These are phyloP conservation scores for Copromyces sp. DNA, from an alignment of 495 filamentous ascomycete genomes.

Conservation along the genomic window DNA sequence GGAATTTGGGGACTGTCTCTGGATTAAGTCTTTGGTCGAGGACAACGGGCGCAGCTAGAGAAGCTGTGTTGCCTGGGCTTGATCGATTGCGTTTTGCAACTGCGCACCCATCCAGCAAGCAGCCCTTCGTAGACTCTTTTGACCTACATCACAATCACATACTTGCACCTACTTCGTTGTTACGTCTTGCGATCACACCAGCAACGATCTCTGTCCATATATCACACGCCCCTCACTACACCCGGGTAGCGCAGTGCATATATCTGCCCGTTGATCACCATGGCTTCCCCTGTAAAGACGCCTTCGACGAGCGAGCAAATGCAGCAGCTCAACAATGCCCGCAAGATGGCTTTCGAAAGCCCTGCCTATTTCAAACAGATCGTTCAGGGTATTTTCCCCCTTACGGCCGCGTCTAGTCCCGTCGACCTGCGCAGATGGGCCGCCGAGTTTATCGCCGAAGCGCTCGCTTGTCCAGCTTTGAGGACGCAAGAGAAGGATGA, in stretches of 20 bases:
- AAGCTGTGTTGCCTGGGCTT: slow-evolving; percentile 8
- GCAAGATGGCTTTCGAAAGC: slow-evolving; percentile 77
- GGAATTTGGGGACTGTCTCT: background rate
- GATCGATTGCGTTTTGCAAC: background rate
- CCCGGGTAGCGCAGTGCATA: background rate
- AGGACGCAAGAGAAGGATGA: slow-evolving; percentile 63
- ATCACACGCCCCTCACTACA: background rate
- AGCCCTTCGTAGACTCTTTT: slow-evolving; percentile 7
- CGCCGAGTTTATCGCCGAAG: slow-evolving; percentile 90
- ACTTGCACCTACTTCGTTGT: background rate
- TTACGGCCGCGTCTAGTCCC: slow-evolving; percentile 63
- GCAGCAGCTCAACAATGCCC: slow-evolving; percentile 73
- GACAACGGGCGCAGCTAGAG: background rate
- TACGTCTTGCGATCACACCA: background rate
- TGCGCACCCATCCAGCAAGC: background rate
- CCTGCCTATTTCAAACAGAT: slow-evolving; percentile 79
- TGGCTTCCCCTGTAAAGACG: slow-evolving; percentile 31
- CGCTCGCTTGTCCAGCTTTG: slow-evolving; percentile 79
- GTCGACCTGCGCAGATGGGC: slow-evolving; percentile 91
- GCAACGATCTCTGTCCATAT: background rate
- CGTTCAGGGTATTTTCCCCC: slow-evolving; percentile 78
- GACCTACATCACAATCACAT: background rate
- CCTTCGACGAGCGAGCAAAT: slow-evolving; percentile 62
- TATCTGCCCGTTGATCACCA: slow-evolving; percentile 11
- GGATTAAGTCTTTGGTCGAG: background rate